These are phyloP conservation scores for Fusarium sp. DNA, from an alignment of 2,329 filamentous ascomycete genomes.

Conservation along the genomic window DNA sequence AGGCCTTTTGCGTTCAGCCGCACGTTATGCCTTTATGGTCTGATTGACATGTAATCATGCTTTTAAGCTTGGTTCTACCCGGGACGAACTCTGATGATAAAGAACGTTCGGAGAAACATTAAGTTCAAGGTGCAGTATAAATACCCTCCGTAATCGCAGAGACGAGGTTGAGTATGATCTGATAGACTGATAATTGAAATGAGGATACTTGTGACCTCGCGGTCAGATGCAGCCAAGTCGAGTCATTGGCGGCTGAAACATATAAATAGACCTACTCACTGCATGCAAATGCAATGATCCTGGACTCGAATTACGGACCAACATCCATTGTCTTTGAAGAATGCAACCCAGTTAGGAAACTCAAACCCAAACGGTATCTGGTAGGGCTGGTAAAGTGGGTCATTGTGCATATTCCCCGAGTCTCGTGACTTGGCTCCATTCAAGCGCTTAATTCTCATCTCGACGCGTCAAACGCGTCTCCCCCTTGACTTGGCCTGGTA, in stretches of 20 bases:
- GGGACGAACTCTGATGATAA: too few relatives aligned
- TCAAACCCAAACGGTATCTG: not conserved
- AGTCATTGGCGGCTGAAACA: not conserved
- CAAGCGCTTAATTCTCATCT: conserved; percentile 25
- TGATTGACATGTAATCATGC: not conserved
- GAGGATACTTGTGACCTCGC: not conserved
- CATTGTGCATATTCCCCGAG: not conserved
- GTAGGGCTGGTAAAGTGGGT: conserved; percentile 18
- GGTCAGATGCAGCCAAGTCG: not conserved
- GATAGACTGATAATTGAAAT: not conserved
- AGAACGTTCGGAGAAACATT: not conserved
- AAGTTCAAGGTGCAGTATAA: not conserved
- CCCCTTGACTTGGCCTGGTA: conserved; percentile 17
- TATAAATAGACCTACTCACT: not conserved
- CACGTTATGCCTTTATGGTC: not conserved
- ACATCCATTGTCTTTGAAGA: not conserved
- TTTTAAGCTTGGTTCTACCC: not conserved
- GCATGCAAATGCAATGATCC: not conserved
- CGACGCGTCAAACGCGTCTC: conserved; percentile 46
- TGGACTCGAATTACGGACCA: not conserved
- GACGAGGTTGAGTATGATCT: not conserved
- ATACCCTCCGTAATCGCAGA: not conserved
- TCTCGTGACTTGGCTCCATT: conserved; percentile 18
- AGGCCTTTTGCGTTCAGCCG: not conserved
- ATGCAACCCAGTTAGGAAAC: conserved; percentile 10